phyloP scores from a whole-genome alignment of 2,329 filamentous ascomycete species.

The Samsoniella hepiali region DNA sequence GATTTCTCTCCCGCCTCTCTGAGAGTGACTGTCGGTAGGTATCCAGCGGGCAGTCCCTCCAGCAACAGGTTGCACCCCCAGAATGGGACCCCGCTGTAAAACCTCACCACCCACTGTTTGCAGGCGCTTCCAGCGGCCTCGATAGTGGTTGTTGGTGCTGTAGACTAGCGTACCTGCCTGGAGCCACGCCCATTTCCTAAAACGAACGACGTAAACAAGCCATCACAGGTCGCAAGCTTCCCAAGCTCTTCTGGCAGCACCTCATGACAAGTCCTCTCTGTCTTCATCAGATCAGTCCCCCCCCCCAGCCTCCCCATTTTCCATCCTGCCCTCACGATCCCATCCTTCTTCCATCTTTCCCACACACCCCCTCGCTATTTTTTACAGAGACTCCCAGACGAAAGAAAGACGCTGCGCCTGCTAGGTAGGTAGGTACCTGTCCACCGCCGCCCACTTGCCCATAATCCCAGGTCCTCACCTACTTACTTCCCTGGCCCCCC shows the following conservation, averaged over 20 bases:
- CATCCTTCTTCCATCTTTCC: not conserved
- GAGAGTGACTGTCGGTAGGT: too few relatives aligned
- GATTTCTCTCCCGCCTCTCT: too few relatives aligned
- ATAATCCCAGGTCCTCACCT: slow-evolving; percentile 7
- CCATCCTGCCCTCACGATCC: not conserved
- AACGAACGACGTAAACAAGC: slow-evolving; percentile 18
- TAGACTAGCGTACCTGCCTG: not conserved
- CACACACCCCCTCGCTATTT: not conserved
- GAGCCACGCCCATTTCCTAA: slow-evolving; percentile 16
- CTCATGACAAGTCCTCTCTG: too few relatives aligned
- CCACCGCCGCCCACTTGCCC: slow-evolving; percentile 13
- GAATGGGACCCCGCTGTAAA: slow-evolving; percentile 2
- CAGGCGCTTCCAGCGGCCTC: not conserved
- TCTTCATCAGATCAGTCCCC: too few relatives aligned
- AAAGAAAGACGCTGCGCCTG: not conserved
- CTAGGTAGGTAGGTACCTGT: slow-evolving; percentile 6
- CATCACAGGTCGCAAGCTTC: not conserved
- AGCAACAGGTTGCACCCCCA: not conserved
- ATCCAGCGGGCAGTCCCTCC: not conserved
- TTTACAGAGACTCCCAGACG: not conserved
- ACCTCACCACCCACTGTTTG: not conserved
- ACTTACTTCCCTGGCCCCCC: slow-evolving; percentile 5
- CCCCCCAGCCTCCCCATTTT: not conserved
- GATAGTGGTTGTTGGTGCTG: not conserved
- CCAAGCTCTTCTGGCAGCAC: not conserved